Base-by-base conservation (phyloP, 352 stramenopile genomes). In the Globisporangium megalacanthum region DNA sequence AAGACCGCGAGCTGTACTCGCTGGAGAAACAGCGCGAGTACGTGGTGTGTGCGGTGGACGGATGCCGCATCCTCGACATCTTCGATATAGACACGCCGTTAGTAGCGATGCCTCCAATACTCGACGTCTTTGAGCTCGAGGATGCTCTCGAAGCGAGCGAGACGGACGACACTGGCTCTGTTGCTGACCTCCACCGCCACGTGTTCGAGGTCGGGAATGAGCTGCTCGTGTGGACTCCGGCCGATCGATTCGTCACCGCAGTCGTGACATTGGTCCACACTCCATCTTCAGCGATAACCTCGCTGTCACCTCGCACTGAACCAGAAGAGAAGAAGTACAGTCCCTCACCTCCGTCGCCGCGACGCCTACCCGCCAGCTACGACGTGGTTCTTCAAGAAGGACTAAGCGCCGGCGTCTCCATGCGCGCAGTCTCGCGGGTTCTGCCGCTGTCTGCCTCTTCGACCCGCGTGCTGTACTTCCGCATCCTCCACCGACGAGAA, bases 101-200 rank as follows among this genome's bases (percentile, higher is more conserved):
- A 8, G 45, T 41, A 17, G 58, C 64, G 4, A 19, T 75, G 1
- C 31, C 70, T 2, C 68, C 53, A 1, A 58, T 66, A 1, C 61
- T 76, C n/a, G 66, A 85, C 41, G 58, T 72, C 6, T 79, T 79
- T 45, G 74, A 87, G 39, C 53, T 85, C 1, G 69, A 75, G 11
- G 56, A 56, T 42, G 22, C 54, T 10, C 11, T 14, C 39, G 22
- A 22, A 17, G 49, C 20, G 7, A 2, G 7, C 6, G 42, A 47
- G 4, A 10, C 4, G 19, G 17, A 62, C 13, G 48, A 58, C 3
- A 46, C 60, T 29, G 3, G 17, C 6, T 14, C n/a, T 4, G 3
- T 5, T 41, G 35, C 19, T 11, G 36, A 35, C 5, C 6, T 2
- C 31, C 8, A 33, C 47, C n/a, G 10, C 6, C 48, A 6, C 36